phyloP scores from a whole-genome alignment of 2,329 filamentous ascomycete genomes.

The Neopestalotiopsis rosae region DNA sequence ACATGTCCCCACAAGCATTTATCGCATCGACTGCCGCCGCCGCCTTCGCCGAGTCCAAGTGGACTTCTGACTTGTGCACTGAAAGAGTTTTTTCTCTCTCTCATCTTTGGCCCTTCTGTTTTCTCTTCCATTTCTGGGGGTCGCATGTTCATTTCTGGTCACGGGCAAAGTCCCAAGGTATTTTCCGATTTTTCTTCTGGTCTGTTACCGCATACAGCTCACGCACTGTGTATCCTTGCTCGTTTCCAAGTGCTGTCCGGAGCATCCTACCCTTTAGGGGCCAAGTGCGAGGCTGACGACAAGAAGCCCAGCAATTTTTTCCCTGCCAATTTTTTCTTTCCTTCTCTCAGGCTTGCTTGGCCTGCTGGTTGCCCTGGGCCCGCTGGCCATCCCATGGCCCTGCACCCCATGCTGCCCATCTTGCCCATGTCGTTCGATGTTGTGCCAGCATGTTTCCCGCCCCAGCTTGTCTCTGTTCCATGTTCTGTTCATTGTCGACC shows the following conservation, averaged over 20 bases:
- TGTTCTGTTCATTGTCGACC: neutral
- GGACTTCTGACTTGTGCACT: neutral
- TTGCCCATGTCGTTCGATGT: neutral
- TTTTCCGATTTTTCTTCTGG: neutral
- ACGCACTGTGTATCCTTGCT: constrained; percentile 1
- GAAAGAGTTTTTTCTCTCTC: neutral
- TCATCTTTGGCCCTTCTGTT: neutral
- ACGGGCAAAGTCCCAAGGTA: neutral
- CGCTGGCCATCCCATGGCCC: neutral
- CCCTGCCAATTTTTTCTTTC: neutral
- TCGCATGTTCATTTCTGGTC: constrained; percentile 9
- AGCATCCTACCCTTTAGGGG: neutral
- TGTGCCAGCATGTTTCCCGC: neutral
- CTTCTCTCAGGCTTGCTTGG: neutral
- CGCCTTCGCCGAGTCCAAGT: neutral
- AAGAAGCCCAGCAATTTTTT: constrained; percentile 4
- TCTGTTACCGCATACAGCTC: neutral
- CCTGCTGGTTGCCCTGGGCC: neutral
- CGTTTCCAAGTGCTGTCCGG: neutral
- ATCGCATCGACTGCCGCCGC: neutral
- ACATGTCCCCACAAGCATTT: neutral
- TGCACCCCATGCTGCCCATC: neutral
- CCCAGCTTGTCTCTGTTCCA: neutral
- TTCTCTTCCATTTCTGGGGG: neutral
- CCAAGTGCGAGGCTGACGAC: constrained; percentile 13